Base-by-base conservation (phyloP, 1,284 basidiomycete genomes). In the Apiotrichum gracile region DNA sequence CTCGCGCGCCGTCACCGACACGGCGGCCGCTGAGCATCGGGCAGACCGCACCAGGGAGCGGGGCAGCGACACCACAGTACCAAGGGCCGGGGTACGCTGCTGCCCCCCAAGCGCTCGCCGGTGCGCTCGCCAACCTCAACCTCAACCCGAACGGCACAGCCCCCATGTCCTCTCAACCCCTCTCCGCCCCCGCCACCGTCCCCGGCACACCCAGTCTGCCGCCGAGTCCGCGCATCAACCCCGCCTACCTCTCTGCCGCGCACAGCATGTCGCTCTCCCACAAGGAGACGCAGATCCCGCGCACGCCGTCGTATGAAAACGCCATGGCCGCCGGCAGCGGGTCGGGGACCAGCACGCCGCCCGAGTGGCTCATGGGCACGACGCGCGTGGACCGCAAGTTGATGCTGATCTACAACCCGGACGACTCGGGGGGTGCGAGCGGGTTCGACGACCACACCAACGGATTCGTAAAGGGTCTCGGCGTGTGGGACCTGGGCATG, bases 361-460 rank as follows among this genome's bases (percentile, higher is more conserved):
- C 47, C 12, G 49, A 50, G 3, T 50, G 49, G 49, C 41, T 50
- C 21, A 17, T 37, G 13, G 49, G 49, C n/a, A 44, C 25, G n/a
- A 27, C 17, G 16, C 33, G 40, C 14, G 37, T 31, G 14, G 39
- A 52, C 45, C 44, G 45, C 22, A 48, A 35, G 31, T 14, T 40
- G 21, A 52, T 52, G 51, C 22, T 52, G 22, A 31, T 52, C 38
- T 63, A 63, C 44, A 65, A 65, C 46, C 63, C 63, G 5, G 55
- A 61, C 35, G 49, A 48, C 19, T 41, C 41, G 1, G 61, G 60
- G 14, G 60, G 60, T 4, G 44, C 60, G 10, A 62, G 37, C 6
- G 47, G 55, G 16, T 48, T 65, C 19, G 54, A 60, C 40, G 57
- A 61, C 33, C 25, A n/a, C 12, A 46, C 48, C 10, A 47, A 37